Base-by-base conservation (phyloP, 257 asterid genomes). In the Ophiorrhiza pumila region DNA sequence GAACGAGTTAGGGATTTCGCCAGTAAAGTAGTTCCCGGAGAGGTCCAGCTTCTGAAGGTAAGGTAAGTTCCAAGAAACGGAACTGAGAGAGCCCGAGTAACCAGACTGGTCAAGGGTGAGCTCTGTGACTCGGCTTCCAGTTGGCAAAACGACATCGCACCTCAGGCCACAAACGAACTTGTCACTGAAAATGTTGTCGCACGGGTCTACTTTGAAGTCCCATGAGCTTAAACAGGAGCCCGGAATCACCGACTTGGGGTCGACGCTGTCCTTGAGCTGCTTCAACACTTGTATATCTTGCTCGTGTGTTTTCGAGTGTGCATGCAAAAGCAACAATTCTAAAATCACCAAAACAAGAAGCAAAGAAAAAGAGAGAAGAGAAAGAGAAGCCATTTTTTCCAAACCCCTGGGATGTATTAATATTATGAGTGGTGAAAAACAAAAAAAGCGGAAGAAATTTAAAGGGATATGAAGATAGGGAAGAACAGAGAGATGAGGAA, bases 91-190 rank as follows among this genome's bases (percentile, higher is more conserved):
- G 31, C 83, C 94, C 43, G 91, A 84, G 87, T 92, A 92, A 27
- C 89, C 88, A 29, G 89, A 82, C 4, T 87, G 82, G 79, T 92
- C 98, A 68, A 92, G 94, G 14, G 86, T 69, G 71, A 92, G 80
- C 18, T 92, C 98, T 55, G 96, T 85, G 85, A 92, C 82, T 31
- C 94, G 90, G 67, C 82, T 63, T 45, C 71, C 13, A 58, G 83
- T 69, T n/a, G 71, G 45, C 4, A 39, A 20, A 0, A 81, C 83
- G 71, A 68, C 72, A 74, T 87, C 95, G 83, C 98, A 92, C 25
- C 96, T 88, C 78, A 92, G 52, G 62, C 98, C 98, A 74, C 98
- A 92, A 29, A 93, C 86, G 91, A 92, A 92, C 59, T 85, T 90
- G 4, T 83, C 87, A 22, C 79, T 35, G 55, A 74, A 86, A 69